A percentile compares a stretch with the other conserved stretches of the same genome.
These are phyloP conservation scores for Chernovozyma sophiae-reginae DNA, from an alignment of 1,139 yeast genomes.

Conservation along the genomic window DNA sequence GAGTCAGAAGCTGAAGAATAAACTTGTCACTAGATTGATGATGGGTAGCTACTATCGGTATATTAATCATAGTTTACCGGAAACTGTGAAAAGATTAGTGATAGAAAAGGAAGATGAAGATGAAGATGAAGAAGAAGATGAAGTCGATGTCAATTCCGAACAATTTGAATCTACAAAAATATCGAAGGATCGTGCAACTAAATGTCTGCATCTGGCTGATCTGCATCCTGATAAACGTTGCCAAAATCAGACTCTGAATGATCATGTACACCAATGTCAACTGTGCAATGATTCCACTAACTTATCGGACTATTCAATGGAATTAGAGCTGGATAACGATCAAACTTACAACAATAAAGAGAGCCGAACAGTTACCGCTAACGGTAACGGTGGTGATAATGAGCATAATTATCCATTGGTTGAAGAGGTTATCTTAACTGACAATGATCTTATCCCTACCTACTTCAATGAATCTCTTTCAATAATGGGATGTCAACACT, in stretches of 20 bases:
- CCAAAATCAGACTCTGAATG: neutral
- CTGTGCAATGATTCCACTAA: neutral
- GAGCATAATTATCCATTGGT: too few species aligned
- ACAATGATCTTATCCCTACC: constrained; percentile 32
- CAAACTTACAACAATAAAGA: constrained; percentile 25
- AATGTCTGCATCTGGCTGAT: neutral
- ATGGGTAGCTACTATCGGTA: constrained; percentile 63
- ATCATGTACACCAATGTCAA: neutral
- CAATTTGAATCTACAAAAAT: neutral
- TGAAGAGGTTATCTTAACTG: constrained; percentile 29
- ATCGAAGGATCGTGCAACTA: constrained; percentile 1
- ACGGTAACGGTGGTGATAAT: too few species aligned
- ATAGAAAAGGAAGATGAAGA: constrained; percentile 14
- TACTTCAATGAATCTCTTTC: constrained; percentile 22
- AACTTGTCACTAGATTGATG: constrained; percentile 70
- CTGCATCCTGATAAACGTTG: neutral
- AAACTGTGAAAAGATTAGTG: constrained; percentile 4
- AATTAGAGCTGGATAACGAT: constrained; percentile 1
- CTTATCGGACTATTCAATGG: neutral
- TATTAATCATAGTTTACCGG: constrained; percentile 28
- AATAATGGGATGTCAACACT: constrained; percentile 75
- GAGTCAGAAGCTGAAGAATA: constrained; percentile 53
- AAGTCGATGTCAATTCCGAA: constrained; percentile 1
- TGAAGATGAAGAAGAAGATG: constrained; percentile 14
- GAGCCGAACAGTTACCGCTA: neutral